Conservation (phyloP, 2,329 filamentous ascomycete species). For the Xylariaceae sp. region DNA sequence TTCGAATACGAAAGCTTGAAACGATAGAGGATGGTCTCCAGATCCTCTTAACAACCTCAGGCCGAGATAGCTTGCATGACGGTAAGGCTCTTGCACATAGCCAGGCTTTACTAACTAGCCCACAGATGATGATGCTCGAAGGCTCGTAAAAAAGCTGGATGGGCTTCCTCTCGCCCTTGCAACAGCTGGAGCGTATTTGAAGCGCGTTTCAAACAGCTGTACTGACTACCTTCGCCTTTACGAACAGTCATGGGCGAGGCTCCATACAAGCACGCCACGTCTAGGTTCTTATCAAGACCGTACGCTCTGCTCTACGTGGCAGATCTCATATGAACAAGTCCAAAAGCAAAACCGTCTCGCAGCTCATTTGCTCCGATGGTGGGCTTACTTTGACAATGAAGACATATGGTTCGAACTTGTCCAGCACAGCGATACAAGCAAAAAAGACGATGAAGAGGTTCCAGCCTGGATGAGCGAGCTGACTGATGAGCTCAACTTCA, state of each 20-base stretch:
- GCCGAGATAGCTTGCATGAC: neutral
- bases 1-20: constrained; percentile 28
- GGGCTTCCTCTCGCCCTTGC: constrained; percentile 10
- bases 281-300: constrained; percentile 7
- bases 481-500: constrained; percentile 6
- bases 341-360: neutral
- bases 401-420: constrained; percentile 9
- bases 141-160: constrained; percentile 4
- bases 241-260: constrained; percentile 2
- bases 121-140: constrained; percentile 1
- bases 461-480: constrained; percentile 3
- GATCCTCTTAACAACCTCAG: neutral
- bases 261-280: constrained; percentile 1
- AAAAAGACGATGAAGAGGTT: neutral
- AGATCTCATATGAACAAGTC: constrained; percentile 6
- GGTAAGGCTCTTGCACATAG: neutral
- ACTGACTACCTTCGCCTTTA: constrained; percentile 7
- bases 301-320: constrained; percentile 5
- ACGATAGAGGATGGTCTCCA: neutral
- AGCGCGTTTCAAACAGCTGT: neutral
- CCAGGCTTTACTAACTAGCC: neutral
- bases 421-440: neutral
- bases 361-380: constrained; percentile 4
- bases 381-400: constrained; percentile 11
- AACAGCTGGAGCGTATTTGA: constrained; percentile 6